A percentile compares a stretch with the other conserved stretches of the same genome.
Evolutionary conservation across 208 protist genomes (phyloP).

Genomic region (Acanthamoeba castellanii): DNA sequence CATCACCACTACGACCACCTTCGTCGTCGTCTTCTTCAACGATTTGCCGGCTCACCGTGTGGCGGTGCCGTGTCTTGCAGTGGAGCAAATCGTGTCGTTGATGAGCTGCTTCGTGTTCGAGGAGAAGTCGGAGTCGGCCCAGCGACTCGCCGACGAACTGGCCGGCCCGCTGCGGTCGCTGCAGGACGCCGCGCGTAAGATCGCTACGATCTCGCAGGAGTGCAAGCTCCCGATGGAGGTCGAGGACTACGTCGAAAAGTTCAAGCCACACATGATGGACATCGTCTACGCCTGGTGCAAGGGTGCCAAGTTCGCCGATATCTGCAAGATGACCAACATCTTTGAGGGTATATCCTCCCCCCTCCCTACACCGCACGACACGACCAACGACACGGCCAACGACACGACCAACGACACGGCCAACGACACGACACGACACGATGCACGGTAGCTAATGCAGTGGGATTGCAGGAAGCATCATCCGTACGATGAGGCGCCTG

Average conservation of each 20-base stretch:
- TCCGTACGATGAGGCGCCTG: slow-evolving; percentile 97
- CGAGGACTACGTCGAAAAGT: slow-evolving; percentile 94
- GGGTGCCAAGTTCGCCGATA: slow-evolving; percentile 97
- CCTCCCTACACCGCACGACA: background rate
- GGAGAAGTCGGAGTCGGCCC: slow-evolving; percentile 92
- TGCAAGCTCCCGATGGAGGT: slow-evolving; percentile 94
- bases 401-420: background rate
- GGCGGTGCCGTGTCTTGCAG: background rate
- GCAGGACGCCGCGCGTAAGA: slow-evolving; percentile 90
- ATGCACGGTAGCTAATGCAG: background rate
- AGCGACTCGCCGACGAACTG: slow-evolving; percentile 79
- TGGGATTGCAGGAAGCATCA: slow-evolving; percentile 93
- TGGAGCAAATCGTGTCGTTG: slow-evolving; percentile 96
- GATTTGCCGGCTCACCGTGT: background rate
- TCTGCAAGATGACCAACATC: slow-evolving; percentile 97
- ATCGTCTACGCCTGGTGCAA: slow-evolving; percentile 96
- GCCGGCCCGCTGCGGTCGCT: slow-evolving; percentile 77
- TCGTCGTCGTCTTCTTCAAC: background rate
- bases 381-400: background rate
- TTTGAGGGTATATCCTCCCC: slow-evolving; percentile 94
- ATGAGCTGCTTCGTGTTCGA: slow-evolving; percentile 97
- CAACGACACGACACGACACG: too few species aligned
- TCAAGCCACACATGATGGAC: slow-evolving; percentile 97
- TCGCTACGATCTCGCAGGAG: slow-evolving; percentile 95
- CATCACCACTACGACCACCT: background rate